Conservation (phyloP, 2,329 filamentous ascomycete species). For the Didymella glomerata region DNA sequence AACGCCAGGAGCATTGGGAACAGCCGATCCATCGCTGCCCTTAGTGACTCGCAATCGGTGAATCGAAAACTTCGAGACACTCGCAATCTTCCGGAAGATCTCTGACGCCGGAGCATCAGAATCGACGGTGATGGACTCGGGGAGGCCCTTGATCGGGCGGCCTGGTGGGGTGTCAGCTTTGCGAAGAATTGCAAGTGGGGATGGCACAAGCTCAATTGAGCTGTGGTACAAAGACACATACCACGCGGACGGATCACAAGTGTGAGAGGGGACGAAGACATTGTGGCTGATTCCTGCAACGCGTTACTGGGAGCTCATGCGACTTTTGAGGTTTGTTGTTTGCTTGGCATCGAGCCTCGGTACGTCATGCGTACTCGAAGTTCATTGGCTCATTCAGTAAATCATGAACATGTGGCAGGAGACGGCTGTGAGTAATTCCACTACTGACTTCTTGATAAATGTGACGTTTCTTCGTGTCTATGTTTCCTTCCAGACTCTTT, state of each 20-base stretch:
- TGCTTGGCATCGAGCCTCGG: constrained; percentile 21
- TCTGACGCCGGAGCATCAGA: constrained; percentile 62
- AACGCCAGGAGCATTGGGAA: constrained; percentile 63
- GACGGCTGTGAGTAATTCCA: not conserved
- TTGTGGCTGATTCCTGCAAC: constrained; percentile 29
- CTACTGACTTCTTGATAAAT: not conserved
- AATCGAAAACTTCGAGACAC: constrained; percentile 62
- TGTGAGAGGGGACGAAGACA: constrained; percentile 55
- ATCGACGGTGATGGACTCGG: constrained; percentile 62
- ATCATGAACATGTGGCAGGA: not conserved
- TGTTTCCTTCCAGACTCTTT: not conserved
- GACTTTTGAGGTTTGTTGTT: constrained; percentile 21
- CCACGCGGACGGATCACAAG: constrained; percentile 58
- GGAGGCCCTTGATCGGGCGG: constrained; percentile 69
- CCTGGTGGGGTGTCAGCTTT: constrained; percentile 52
- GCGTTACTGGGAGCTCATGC: constrained; percentile 6
- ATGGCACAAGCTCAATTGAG: constrained; percentile 12
- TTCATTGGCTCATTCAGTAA: constrained; percentile 9
- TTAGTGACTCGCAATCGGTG: constrained; percentile 72
- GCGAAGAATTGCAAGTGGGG: constrained; percentile 10
- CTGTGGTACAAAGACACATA: constrained; percentile 34
- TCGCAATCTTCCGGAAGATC: constrained; percentile 66
- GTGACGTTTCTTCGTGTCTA: not conserved
- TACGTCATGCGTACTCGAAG: constrained; percentile 14
- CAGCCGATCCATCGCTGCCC: constrained; percentile 66